These are phyloP conservation scores for Phytophthora syringae DNA, from an alignment of 352 stramenopile genomes.

Conservation along the genomic window DNA sequence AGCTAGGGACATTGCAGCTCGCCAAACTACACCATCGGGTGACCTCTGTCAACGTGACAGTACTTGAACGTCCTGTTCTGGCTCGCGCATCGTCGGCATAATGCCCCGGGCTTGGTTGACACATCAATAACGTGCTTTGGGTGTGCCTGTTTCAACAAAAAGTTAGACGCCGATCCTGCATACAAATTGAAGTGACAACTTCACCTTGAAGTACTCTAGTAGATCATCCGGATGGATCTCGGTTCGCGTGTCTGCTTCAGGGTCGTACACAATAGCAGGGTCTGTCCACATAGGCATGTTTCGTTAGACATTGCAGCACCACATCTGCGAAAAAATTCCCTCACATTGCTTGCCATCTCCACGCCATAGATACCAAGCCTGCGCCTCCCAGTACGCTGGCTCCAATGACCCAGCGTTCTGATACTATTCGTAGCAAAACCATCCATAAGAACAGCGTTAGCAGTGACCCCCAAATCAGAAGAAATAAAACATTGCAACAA, in stretches of 20 bases:
- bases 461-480: no score
- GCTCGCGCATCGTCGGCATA: constrained; percentile 54
- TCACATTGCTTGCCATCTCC: constrained; percentile 66
- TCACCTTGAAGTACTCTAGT: constrained; percentile 64
- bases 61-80: constrained; percentile 57
- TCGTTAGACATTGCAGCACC: background rate
- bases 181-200: background rate
- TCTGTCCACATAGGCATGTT: constrained; percentile 27
- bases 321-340: background rate
- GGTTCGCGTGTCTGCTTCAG: constrained; percentile 44
- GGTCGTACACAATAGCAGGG: constrained; percentile 59
- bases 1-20: constrained; percentile 4
- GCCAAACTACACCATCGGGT: constrained; percentile 66
- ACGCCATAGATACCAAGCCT: constrained; percentile 87
- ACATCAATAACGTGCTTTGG: constrained; percentile 82
- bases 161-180: background rate
- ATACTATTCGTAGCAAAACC: constrained; percentile 49
- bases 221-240: constrained; percentile 57
- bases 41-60: constrained; percentile 77
- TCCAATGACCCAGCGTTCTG: constrained; percentile 69
- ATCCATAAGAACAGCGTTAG: constrained; percentile 11
- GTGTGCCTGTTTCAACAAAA: constrained; percentile 47
- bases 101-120: constrained; percentile 40
- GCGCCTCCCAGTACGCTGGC: constrained; percentile 80
- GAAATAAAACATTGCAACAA: no score